Conservation (phyloP, 176 grass and related monocot genomes). For the Echinochloa phyllopogon region DNA sequence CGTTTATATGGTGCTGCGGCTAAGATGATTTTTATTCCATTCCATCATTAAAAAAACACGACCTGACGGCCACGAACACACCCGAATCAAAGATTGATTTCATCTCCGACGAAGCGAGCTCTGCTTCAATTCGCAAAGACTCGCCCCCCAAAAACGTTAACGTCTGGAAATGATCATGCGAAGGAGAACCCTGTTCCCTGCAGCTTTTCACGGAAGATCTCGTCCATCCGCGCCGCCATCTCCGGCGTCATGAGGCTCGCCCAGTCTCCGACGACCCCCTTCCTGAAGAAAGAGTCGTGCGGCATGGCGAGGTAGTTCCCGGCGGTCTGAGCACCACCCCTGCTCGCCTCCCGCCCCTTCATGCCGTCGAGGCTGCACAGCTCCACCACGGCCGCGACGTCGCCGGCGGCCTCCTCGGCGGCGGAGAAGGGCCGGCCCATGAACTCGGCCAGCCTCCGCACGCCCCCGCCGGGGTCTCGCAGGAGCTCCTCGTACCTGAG, state of each 20-base stretch:
- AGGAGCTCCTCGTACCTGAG: constrained; percentile 65
- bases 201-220: constrained; percentile 29
- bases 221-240: constrained; percentile 47
- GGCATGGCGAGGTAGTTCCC: neutral
- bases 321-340: neutral
- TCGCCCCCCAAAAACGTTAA: neutral
- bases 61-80: no score
- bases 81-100: no score
- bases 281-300: constrained; percentile 40
- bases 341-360: constrained; percentile 54
- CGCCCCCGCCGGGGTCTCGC: neutral
- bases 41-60: no score
- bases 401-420: constrained; percentile 40
- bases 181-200: constrained; percentile 22
- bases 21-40: no score
- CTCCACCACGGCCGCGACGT: constrained; percentile 36
- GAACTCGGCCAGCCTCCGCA: constrained; percentile 50
- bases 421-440: constrained; percentile 46
- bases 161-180: neutral
- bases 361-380: constrained; percentile 59
- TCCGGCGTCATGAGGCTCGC: constrained; percentile 48
- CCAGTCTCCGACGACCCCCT: constrained; percentile 59
- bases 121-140: neutral
- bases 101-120: no score
- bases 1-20: no score